These are phyloP conservation scores for Diutina neorugosa DNA, from an alignment of 1,139 yeast species.

Conservation along the genomic window DNA sequence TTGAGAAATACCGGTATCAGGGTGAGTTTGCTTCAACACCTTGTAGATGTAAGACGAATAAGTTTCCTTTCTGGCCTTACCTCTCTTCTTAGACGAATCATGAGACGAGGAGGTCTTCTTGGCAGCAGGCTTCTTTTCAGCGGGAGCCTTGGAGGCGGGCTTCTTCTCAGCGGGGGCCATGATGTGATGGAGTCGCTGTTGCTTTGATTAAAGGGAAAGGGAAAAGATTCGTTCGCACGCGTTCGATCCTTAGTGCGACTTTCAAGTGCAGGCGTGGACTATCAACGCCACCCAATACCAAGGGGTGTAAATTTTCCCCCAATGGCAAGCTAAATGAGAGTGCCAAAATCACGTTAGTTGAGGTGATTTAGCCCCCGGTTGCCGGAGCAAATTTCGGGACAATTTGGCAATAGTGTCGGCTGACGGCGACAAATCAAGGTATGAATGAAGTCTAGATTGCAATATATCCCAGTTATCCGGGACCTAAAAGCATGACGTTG, in stretches of 20 bases:
- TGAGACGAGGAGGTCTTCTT: conserved; percentile 69
- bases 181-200: conserved; percentile 10
- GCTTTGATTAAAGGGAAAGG: background rate
- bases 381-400: background rate
- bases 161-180: conserved; percentile 99
- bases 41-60: conserved; percentile 98
- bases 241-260: background rate
- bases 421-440: background rate
- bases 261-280: background rate
- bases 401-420: background rate
- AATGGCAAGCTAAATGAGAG: background rate
- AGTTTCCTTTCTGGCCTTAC: conserved; percentile 97
- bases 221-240: background rate
- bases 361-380: background rate
- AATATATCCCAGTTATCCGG: too few species aligned
- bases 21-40: conserved; percentile 97
- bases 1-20: conserved; percentile 99
- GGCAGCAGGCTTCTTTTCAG: conserved; percentile 93
- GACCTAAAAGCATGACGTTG: too few species aligned
- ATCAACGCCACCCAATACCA: background rate
- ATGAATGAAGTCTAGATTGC: too few species aligned
- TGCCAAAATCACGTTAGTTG: background rate
- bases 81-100: conserved; percentile 68
- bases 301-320: background rate
- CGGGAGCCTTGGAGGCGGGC: conserved; percentile 98